Conservation (phyloP, 176 grass and related monocot genomes). For the Avena insularis region DNA sequence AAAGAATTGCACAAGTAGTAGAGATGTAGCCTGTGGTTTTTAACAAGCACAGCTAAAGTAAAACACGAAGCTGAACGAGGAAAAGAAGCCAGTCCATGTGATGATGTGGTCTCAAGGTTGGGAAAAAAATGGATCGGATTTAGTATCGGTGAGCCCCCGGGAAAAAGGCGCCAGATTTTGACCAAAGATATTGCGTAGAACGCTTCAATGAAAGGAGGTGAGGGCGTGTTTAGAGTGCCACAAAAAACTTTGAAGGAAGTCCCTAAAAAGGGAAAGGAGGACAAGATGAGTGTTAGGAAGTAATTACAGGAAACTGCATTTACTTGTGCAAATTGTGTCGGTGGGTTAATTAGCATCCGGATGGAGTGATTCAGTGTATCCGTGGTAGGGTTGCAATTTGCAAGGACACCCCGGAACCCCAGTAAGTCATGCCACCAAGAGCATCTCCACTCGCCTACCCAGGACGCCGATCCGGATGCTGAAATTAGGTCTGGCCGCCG, state of each 20-base stretch:
- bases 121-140: background rate
- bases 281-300: background rate
- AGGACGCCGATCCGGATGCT: too few relatives aligned
- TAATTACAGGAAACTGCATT: background rate
- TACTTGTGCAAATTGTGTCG: conserved; percentile 16
- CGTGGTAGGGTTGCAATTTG: too few relatives aligned
- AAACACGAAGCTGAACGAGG: background rate
- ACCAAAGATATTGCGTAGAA: background rate
- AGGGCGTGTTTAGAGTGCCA: background rate
- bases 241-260: background rate
- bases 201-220: conserved; percentile 35
- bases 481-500: too few relatives aligned
- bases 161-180: conserved; percentile 21
- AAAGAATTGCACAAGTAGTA: background rate
- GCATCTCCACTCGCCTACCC: too few relatives aligned
- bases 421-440: too few relatives aligned
- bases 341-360: background rate
- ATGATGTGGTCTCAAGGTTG: background rate
- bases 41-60: background rate
- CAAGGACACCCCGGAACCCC: too few relatives aligned
- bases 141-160: conserved; percentile 1
- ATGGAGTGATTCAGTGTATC: too few relatives aligned
- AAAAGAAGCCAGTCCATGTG: background rate
- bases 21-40: background rate
- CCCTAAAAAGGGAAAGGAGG: conserved; percentile 9